Percentiles rank a stretch among this genome's conserved stretches.
Evolutionary conservation across 208 protist genomes (phyloP).

Genomic region (Leishmania turanica): DNA sequence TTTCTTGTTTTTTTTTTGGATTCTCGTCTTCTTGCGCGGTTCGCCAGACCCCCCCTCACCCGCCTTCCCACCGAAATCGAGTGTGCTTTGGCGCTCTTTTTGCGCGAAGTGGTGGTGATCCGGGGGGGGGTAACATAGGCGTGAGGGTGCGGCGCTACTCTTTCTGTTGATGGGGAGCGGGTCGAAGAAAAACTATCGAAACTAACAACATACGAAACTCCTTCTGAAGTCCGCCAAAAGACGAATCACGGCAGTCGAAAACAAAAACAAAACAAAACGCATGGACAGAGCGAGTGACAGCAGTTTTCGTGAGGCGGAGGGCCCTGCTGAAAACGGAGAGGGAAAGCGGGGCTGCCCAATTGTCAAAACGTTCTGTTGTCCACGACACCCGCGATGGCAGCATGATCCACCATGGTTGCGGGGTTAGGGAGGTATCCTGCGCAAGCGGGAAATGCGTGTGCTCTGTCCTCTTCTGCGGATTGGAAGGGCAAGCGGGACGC

Average conservation of each 20-base stretch:
- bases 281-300: not conserved
- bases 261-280: not conserved
- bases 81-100: not conserved
- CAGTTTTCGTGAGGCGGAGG: not conserved
- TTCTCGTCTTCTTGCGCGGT: not conserved
- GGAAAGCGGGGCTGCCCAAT: not conserved
- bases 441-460: not conserved
- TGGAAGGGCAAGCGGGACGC: not conserved
- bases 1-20: not conserved
- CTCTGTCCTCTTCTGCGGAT: not conserved
- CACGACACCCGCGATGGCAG: not conserved
- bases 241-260: not conserved
- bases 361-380: not conserved
- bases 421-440: not conserved
- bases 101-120: no score
- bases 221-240: not conserved
- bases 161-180: not conserved
- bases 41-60: not conserved
- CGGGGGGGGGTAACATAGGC: not conserved
- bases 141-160: not conserved
- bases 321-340: not conserved
- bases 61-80: not conserved
- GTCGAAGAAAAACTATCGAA: not conserved
- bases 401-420: not conserved
- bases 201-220: not conserved